Evolutionary conservation across 768 basidiomycete genomes (phyloP).

Genomic region (Rhizopogon vulgaris): DNA sequence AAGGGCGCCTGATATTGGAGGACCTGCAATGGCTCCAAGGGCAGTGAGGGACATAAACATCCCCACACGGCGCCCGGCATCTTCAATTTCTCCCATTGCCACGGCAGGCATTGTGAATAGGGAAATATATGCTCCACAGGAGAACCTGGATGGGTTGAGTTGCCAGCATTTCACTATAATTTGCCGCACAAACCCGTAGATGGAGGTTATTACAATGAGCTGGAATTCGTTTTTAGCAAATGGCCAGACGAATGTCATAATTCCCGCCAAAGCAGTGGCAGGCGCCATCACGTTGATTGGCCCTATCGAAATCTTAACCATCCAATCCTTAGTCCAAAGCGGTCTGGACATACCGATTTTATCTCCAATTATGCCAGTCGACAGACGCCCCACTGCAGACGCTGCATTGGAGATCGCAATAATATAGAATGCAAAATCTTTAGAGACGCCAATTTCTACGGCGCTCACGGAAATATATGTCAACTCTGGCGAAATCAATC

Average conservation of each 20-base stretch:
- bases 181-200: conserved; percentile 52
- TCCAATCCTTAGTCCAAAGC: not conserved
- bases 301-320: conserved; percentile 31
- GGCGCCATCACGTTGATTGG: conserved; percentile 65
- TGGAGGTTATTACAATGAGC: conserved; percentile 46
- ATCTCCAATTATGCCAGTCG: conserved; percentile 51
- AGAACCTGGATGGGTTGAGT: conserved; percentile 33
- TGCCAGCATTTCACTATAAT: not conserved
- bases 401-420: conserved; percentile 63
- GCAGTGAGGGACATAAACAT: conserved; percentile 58
- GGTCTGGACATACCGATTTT: conserved; percentile 33
- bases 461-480: conserved; percentile 65
- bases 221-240: conserved; percentile 39
- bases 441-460: conserved; percentile 38
- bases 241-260: conserved; percentile 69
- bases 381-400: conserved; percentile 56
- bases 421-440: conserved; percentile 55
- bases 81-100: conserved; percentile 50
- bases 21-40: conserved; percentile 61
- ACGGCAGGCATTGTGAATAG: conserved; percentile 53
- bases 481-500: conserved; percentile 34
- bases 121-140: conserved; percentile 57
- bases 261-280: conserved; percentile 48
- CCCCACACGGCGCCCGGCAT: conserved; percentile 61
- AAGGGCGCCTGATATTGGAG: conserved; percentile 72